Evolutionary conservation across 805 yeast genomes (phyloP), one percentile per base, ranked within the genome.

Genomic region (Candida anglica): DNA sequence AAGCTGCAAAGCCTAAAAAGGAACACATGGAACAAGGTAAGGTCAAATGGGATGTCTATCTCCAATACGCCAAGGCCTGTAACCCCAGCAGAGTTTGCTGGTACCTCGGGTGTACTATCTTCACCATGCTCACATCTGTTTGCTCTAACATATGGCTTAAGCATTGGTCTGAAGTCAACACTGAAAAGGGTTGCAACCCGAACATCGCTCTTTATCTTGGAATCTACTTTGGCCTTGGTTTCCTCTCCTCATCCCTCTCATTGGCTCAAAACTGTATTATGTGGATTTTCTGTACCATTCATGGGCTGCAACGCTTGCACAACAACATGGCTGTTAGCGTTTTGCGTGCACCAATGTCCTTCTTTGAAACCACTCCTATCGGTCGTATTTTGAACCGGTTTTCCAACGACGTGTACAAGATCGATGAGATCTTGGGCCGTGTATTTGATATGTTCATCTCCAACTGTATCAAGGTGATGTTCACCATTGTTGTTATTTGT

Each of bases 131-230:
- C 8, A 50, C 79, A 32, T 72, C 79, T 37, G 91, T 86, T 32
- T 63, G 64, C 28, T 80, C 88, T 23, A 88, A 81, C 53, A 75
- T 91, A 34, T 93, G 99, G 99, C 75, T 93, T 50, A 93, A 93
- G 57, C 86, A 86, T 58, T 93, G 98, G 98, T 86, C 98, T 10
- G 99, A 93, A 56, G 76, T 83, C 15, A 93, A 91, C 53, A 72
- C 89, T 3, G 63, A 58, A 29, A 53, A 62, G 24, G 91, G 88
- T 16, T 63, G 60, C 38, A 91, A 91, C 55, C 95, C 95, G 3
- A 56, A 79, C 38, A 76, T 84, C 11, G 65, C 65, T 34, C 75
- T 60, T 49, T 93, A 88, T 48, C 66, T 93, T 45, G 81, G 84
- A 15, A 67, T 86, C 34, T 93, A 91, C 53, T 75, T 84, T 40